Evolutionary conservation across 805 yeast species (phyloP), one percentile per base, ranked within the genome.

Genomic region (Lipomyces anomalus): DNA sequence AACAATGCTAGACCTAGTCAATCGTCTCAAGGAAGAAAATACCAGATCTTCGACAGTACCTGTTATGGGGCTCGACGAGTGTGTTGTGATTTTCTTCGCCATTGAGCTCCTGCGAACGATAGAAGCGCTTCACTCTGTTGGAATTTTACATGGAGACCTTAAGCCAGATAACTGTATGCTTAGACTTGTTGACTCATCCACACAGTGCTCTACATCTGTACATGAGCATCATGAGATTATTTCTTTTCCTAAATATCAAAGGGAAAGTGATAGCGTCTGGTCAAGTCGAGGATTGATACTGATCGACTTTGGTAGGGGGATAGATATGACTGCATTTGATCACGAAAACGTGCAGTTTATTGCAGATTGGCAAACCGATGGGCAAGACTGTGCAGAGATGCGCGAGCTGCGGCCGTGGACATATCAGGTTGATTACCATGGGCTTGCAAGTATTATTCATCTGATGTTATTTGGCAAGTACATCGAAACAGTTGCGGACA

Each of bases 121-220:
- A 4, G 79, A 78, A 42, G 62, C 67, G 1, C 62, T 89, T n/a
- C 96, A 88, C 58, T 61, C 63, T 0, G 63, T 73, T 13, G 81
- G 81, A 0, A 78, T 88, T 1, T 69, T 88, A 9, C 96, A 88
- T 65, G 94, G 95, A 1, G 95, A 88, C 61, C 63, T 88, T 43
- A 84, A 83, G 59, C 82, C 95, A 0, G 95, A 84, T 52, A 88
- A 87, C 60, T 84, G 92, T 53, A 83, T 88, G 94, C 59, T 86
- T 0, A 64, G 83, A 33, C 35, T 50, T 7, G 20, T 28, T 18
- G 43, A 35, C n/a, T 22, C 42, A 7, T 11, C 24, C 9, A 21
- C 35, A 4, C n/a, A n/a, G n/a, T n/a, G n/a, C n/a, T n/a, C n/a
- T n/a, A n/a, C n/a, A n/a, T n/a, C n/a, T n/a, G n/a, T n/a, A n/a